Evolutionary conservation across 768 basidiomycete genomes (phyloP), one percentile per base, ranked within the genome.

Genomic region (Mycena belliarum): DNA sequence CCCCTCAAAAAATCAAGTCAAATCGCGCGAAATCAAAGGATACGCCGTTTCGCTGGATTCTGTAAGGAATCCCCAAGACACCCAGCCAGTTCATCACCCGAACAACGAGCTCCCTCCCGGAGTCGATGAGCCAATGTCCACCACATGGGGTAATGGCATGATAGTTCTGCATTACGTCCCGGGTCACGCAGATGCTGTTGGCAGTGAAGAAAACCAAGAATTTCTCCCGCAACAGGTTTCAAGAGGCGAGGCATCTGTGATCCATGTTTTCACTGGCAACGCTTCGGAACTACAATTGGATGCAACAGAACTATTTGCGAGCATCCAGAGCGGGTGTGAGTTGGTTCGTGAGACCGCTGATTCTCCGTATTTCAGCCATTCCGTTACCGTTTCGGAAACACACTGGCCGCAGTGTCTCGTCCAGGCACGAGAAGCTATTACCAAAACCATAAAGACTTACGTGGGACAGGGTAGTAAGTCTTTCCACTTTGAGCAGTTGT

Each of bases 261-360:
- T 72, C 23, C 82, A 84, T 54, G 57, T 84, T 41, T 84, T 82
- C 60, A 80, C 79, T 0, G 71, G 79, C n/a, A 84, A 84, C 57
- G 60, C 69, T 16, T 63, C 66, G n/a, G 29, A 49, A 4, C 65
- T 81, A 43, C 82, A 84, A 62, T 52, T 38, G 43, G 69, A 71
- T 1, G 73, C 81, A 14, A 73, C 73, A 2, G 51, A 43, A 7
- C 62, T 82, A 26, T 66, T 84, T 5, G 63, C 67, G 23, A 64
- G 64, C 15, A 70, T 84, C 15, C 82, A 84, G 63, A 35, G 68
- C 58, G 72, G 68, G 33, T 79, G 43, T 49, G 59, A 20, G 55
- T 40, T 57, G 33, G 61, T 69, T 18, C 68, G 71, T n/a, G 72
- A 72, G 10, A 55, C 55, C 26, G 63, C 72, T 72, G 63, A 57